Base-by-base conservation (phyloP, 2,329 filamentous ascomycete genomes). In the Aspergillus candidus region DNA sequence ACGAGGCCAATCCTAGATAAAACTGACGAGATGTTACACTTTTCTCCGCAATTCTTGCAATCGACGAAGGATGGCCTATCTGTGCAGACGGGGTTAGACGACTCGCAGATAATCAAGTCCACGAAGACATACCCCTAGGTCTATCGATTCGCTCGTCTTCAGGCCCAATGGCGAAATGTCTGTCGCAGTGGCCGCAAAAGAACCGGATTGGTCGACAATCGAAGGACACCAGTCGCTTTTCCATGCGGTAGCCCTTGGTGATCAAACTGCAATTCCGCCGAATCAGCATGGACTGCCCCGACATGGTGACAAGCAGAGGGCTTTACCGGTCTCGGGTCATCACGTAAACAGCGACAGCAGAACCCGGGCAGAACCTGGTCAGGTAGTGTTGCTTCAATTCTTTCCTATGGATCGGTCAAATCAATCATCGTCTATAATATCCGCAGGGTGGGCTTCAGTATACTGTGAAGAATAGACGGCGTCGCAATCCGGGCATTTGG, bases 321-420 rank as follows among this genome's bases (percentile, higher is more conserved):
- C 38, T 32, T 17, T 53, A 61, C 59, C 58, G 57, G 51, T 62
- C 59, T 38, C 56, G 51, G 14, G 46, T 62, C 58, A 62, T 62
- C 31, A 62, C 49, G 41, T 62, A 61, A 35, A 60, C 54, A 11
- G 56, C 52, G 11, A 62, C 50, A 4, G 59, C 58, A 15, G 55
- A 48, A 3, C 59, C 59, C 4, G 57, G 53, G 17, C 59, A 62
- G 39, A 52, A 62, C 35, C 48, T 57, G 6, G 59, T 58, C 32
- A 61, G 47, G 40, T 58, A 59, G 40, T 62, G 59, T 27, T 56
- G 53, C 7, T 56, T 48, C 38, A 61, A 34, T 37, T 62, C 59
- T 11, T 35, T 35, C n/a, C 59, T 62, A 34, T 8, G 14, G 7
- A 10, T 27, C 10, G 22, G 44, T 49, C 32, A 53, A 38, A 38